Conservation (phyloP, 169 alveolate species). For the Cyclospora cayetanensis region DNA sequence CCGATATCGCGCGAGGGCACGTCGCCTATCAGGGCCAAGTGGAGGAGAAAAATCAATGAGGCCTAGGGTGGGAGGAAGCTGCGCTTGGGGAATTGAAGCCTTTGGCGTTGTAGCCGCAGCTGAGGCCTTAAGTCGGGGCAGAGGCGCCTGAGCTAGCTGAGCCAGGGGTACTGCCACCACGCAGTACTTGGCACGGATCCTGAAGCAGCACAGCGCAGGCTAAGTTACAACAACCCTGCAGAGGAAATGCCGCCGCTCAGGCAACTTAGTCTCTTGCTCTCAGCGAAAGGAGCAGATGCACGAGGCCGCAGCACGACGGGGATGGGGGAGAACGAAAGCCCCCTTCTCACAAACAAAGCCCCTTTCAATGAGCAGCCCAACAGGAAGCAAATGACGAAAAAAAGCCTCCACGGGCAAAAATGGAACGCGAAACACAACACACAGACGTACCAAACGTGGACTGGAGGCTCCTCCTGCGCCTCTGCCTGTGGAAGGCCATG, state of each 20-base stretch:
- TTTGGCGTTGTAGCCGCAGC: slow-evolving; percentile 5
- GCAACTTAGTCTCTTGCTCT: no score
- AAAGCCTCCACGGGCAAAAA: background rate
- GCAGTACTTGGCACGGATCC: slow-evolving; percentile 69
- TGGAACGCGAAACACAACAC: background rate
- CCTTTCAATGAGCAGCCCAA: background rate
- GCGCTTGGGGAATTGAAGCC: background rate
- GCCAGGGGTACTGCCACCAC: slow-evolving; percentile 71
- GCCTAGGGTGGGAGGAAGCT: slow-evolving; percentile 48
- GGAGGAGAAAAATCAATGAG: slow-evolving; percentile 67
- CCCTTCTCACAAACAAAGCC: no score
- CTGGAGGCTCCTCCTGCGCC: slow-evolving; percentile 12
- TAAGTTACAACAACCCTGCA: no score
- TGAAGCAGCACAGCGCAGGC: slow-evolving; percentile 26
- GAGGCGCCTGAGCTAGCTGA: slow-evolving; percentile 65
- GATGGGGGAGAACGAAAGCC: no score
- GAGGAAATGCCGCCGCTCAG: no score
- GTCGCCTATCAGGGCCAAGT: slow-evolving; percentile 63
- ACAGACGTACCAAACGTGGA: slow-evolving; percentile 42
- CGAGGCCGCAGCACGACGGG: no score
- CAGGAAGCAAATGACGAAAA: background rate
- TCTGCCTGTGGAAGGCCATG: slow-evolving; percentile 63
- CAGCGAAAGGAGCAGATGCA: no score
- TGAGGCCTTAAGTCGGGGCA: slow-evolving; percentile 2
- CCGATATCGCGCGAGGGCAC: slow-evolving; percentile 61